A percentile compares a stretch with the other conserved stretches of the same genome.
These are phyloP conservation scores for Verticillium tricorpus DNA, from an alignment of 2,329 filamentous ascomycete genomes.

Conservation along the genomic window DNA sequence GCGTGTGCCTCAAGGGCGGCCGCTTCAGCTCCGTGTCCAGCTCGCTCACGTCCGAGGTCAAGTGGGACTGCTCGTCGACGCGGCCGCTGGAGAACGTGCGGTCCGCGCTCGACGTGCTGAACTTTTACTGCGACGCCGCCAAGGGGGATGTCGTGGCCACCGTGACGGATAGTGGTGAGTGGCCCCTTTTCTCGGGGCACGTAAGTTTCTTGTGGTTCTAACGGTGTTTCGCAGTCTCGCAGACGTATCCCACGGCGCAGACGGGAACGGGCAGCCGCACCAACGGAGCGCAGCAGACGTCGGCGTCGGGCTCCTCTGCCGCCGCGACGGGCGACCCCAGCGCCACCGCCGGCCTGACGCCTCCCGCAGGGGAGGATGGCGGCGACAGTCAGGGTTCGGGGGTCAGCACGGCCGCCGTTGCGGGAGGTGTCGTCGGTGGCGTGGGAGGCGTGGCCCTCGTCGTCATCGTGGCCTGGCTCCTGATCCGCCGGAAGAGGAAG, in stretches of 20 bases:
- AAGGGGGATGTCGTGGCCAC: constrained; percentile 34
- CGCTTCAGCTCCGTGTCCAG: constrained; percentile 39
- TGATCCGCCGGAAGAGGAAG: not conserved
- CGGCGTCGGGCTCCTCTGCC: constrained; percentile 1
- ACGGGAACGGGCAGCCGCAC: constrained; percentile 7
- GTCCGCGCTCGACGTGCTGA: constrained; percentile 40
- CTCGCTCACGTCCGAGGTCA: constrained; percentile 38
- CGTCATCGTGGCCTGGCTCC: constrained; percentile 16
- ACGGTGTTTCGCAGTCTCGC: constrained; percentile 8
- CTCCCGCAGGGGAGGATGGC: constrained; percentile 4
- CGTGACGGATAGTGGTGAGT: constrained; percentile 32
- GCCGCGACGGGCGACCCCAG: constrained; percentile 2
- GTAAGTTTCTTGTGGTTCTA: too few relatives aligned
- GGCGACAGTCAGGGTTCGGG: constrained; percentile 1
- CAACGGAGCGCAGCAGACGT: not conserved
- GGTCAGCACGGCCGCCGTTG: constrained; percentile 27
- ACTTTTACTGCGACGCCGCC: constrained; percentile 47
- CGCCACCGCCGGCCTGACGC: not conserved
- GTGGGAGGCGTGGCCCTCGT: constrained; percentile 18
- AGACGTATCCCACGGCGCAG: constrained; percentile 18
- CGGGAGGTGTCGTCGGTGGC: constrained; percentile 19
- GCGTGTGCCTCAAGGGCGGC: constrained; percentile 45
- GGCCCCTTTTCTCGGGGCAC: not conserved
- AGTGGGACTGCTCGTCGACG: constrained; percentile 37
- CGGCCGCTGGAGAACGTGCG: constrained; percentile 35